These are phyloP conservation scores for Cylindrodendrum hubeiense DNA, from an alignment of 2,329 filamentous ascomycete species.

Conservation along the genomic window DNA sequence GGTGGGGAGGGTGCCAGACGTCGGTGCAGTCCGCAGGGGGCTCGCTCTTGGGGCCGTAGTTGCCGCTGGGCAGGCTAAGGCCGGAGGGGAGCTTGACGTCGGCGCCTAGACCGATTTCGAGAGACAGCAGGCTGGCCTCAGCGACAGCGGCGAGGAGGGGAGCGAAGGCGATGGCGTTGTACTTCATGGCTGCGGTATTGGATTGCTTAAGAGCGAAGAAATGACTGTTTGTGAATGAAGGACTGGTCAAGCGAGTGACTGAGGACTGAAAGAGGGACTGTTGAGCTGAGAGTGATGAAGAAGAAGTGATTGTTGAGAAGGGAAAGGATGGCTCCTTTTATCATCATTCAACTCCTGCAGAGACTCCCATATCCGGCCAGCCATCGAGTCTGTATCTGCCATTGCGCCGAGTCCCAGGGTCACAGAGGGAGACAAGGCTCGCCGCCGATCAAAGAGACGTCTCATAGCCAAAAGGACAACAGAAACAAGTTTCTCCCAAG, in stretches of 20 bases:
- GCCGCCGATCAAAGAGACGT: neutral
- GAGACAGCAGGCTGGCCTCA: constrained; percentile 19
- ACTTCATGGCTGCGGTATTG: constrained; percentile 26
- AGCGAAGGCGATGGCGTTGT: constrained; percentile 35
- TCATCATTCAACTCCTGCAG: neutral
- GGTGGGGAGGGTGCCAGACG: constrained; percentile 54
- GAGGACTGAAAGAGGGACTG: constrained; percentile 26
- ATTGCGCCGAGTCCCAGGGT: neutral
- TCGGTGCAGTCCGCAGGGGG: constrained; percentile 45
- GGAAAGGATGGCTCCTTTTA: constrained; percentile 16
- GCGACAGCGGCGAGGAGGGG: constrained; percentile 36
- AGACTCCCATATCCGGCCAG: neutral
- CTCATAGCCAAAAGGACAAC: constrained; percentile 7
- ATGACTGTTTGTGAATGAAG: constrained; percentile 14
- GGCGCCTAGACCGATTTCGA: too few relatives aligned
- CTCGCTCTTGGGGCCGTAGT: constrained; percentile 6
- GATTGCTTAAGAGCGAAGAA: constrained; percentile 4
- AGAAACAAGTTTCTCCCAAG: neutral
- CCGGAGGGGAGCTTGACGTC: too few relatives aligned
- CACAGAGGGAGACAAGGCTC: neutral
- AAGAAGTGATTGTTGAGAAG: neutral
- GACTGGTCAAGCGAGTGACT: constrained; percentile 31
- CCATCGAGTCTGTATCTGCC: neutral
- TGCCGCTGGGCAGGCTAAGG: constrained; percentile 23
- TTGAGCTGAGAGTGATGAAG: constrained; percentile 15